Conservation (phyloP, 1,139 yeast species). For the Magnusiomyces magnusii region DNA sequence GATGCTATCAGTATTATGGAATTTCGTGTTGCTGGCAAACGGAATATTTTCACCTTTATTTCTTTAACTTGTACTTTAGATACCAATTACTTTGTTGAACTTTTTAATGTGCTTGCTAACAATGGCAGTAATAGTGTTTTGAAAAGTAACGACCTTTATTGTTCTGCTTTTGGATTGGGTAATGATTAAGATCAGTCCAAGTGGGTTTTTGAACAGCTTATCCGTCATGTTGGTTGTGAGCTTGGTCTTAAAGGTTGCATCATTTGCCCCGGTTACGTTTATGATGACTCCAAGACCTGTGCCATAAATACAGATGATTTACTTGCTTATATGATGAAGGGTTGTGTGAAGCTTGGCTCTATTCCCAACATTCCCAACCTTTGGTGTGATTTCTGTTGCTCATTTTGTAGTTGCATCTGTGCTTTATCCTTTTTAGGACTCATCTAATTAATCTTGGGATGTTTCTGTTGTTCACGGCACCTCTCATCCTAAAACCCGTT, state of each 20-base stretch:
- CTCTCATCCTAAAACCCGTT: constrained; percentile 84
- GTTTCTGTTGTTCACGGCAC: constrained; percentile 91
- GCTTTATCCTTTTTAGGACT: constrained; percentile 54
- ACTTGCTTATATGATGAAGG: constrained; percentile 87
- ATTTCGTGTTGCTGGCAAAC: constrained; percentile 67
- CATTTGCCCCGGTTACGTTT: constrained; percentile 92
- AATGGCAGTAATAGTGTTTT: constrained; percentile 66
- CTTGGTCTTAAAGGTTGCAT: constrained; percentile 83
- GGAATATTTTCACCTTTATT: constrained; percentile 83
- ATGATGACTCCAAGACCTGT: constrained; percentile 80
- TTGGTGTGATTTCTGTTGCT: constrained; percentile 94
- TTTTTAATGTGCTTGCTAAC: constrained; percentile 62
- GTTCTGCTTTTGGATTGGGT: constrained; percentile 74
- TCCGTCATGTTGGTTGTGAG: constrained; percentile 71
- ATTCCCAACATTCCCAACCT: constrained; percentile 81
- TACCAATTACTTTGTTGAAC: constrained; percentile 65
- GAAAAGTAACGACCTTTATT: constrained; percentile 75
- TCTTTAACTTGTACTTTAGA: constrained; percentile 94
- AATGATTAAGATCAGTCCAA: constrained; percentile 96
- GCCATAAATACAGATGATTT: constrained; percentile 93
- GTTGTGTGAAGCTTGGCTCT: constrained; percentile 78
- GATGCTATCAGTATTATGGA: constrained; percentile 81
- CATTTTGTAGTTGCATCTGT: constrained; percentile 88
- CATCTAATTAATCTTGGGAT: constrained; percentile 31
- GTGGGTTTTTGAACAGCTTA: constrained; percentile 92